These are phyloP conservation scores for Trichoderma koningiopsis DNA, from an alignment of 2,329 filamentous ascomycete species.

Conservation along the genomic window DNA sequence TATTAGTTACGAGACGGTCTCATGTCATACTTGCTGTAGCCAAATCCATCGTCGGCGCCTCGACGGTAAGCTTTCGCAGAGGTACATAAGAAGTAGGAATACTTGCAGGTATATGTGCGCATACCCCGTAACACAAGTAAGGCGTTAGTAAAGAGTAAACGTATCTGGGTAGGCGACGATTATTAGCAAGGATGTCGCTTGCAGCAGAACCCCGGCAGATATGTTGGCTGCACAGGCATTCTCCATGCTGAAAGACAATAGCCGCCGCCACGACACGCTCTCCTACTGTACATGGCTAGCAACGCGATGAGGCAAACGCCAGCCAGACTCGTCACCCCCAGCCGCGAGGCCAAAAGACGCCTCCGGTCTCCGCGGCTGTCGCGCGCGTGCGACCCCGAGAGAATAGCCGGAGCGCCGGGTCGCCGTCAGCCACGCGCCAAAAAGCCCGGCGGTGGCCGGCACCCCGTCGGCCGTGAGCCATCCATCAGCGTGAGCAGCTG, in stretches of 20 bases:
- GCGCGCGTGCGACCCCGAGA: slow-evolving; percentile 19
- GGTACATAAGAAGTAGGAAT: neutral
- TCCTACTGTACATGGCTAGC: neutral
- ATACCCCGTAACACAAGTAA: neutral
- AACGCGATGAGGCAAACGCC: slow-evolving; percentile 1
- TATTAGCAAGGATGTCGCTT: neutral
- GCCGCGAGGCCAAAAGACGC: neutral
- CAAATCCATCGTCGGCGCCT: neutral
- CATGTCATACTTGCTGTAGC: neutral
- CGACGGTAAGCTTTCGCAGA: neutral
- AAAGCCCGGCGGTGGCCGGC: slow-evolving; percentile 19
- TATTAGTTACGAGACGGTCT: neutral
- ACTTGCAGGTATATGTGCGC: neutral
- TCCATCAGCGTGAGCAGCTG: neutral
- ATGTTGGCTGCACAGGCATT: neutral
- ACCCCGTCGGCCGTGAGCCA: slow-evolving; percentile 4
- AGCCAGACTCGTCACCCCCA: neutral
- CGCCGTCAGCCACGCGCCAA: slow-evolving; percentile 8
- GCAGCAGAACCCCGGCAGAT: neutral
- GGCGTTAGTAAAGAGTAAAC: neutral
- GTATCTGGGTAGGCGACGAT: slow-evolving; percentile 16
- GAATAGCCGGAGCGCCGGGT: slow-evolving; percentile 22
- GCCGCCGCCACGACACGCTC: slow-evolving; percentile 14
- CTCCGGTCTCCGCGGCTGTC: slow-evolving; percentile 16
- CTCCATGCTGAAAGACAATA: neutral